Evolutionary conservation across 345 rosid genomes (phyloP).

Genomic region (Rubroshorea leprosula): DNA sequence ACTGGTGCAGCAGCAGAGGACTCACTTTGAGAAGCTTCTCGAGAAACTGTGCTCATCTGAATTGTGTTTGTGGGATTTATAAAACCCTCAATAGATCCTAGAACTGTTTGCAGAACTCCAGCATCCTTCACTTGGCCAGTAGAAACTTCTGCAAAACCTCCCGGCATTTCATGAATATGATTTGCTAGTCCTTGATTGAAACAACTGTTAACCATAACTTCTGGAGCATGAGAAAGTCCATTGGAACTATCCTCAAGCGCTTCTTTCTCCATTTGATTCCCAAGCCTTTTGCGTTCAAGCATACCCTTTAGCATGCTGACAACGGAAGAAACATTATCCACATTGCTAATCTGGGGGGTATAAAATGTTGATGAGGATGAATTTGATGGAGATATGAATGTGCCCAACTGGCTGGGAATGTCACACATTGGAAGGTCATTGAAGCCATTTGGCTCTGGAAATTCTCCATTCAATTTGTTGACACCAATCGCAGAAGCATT

Average conservation of each 20-base stretch:
- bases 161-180: constrained; percentile 27
- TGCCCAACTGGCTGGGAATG: constrained; percentile 32
- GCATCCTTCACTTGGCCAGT: constrained; percentile 23
- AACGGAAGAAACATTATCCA: constrained; percentile 54
- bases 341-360: constrained; percentile 28
- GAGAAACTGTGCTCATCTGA: constrained; percentile 36
- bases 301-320: constrained; percentile 71
- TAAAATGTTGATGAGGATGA: constrained; percentile 50
- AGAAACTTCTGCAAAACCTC: constrained; percentile 24
- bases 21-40: constrained; percentile 60
- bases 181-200: constrained; percentile 27
- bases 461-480: constrained; percentile 34
- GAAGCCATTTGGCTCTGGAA: constrained; percentile 30
- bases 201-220: constrained; percentile 18
- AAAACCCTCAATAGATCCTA: constrained; percentile 38
- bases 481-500: constrained; percentile 21
- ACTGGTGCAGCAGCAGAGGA: constrained; percentile 72
- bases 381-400: constrained; percentile 48
- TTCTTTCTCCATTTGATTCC: constrained; percentile 37
- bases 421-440: constrained; percentile 26
- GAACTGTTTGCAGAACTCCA: constrained; percentile 23
- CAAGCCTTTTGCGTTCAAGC: constrained; percentile 47
- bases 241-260: constrained; percentile 30
- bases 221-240: constrained; percentile 29
- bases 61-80: constrained; percentile 34